Base-by-base conservation (phyloP, 148 eudicot species). In the Bassia scoparia region DNA sequence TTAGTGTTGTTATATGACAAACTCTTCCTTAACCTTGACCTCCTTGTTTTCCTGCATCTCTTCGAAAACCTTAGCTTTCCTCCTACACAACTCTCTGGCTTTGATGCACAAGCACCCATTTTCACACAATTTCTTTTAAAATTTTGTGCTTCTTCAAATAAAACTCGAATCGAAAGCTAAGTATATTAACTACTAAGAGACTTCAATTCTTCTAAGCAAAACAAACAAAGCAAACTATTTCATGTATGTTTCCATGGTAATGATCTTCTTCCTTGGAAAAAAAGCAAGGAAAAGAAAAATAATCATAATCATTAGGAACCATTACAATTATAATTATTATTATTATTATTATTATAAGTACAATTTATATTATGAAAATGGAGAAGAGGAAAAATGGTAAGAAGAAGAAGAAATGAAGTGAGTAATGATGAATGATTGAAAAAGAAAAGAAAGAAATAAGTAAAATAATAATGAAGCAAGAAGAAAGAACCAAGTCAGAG, bases 31-130 rank as follows among this genome's bases (percentile, higher is more conserved):
- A 68, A 10, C 68, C 62, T 67, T 63, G 71, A 62, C 54, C 83
- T 80, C 64, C 86, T 81, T 63, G 67, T 81, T 33, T 71, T 77
- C 48, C 86, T 82, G 5, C 60, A 68, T 75, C 64, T 81, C 58
- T 75, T 79, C 20, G 75, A 44, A 55, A 73, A 70, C 34, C 73
- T 80, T 56, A 83, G 67, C 56, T 84, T 76, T 13, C 77, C 72
- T 66, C 86, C 86, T 33, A 85, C 84, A 63, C 92, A 88, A 34
- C 89, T 84, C 49, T 79, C 81, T n/a, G 87, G 86, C 76, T 86
- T 93, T 55, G 98, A 93, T 77, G 87, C 95, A 77, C 97, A 89
- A 0, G 62, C 83, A 35, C 98, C 98, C 98, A 93, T 93, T 74
- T 43, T 49, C 76, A 66, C 59, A 10, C 21, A 46, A 24, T 68